Evolutionary conservation across 2,329 filamentous ascomycete species (phyloP).

Genomic region (Diaporthe amygdali): DNA sequence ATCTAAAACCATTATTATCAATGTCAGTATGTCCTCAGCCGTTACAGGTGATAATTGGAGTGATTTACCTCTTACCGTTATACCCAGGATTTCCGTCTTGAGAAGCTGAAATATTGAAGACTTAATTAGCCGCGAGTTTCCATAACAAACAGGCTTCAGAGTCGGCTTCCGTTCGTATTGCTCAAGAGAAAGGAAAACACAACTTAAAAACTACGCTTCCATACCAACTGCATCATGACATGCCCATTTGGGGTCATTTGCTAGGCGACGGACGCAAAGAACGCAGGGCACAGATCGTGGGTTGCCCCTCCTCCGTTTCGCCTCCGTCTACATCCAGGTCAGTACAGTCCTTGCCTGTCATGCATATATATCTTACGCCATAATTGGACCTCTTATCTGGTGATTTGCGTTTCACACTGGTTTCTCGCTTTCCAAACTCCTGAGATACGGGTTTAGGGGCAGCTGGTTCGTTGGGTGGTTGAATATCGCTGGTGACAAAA

Average conservation of each 20-base stretch:
- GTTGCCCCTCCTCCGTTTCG: slow-evolving; percentile 9
- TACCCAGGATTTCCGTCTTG: slow-evolving; percentile 1
- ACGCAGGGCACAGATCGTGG: slow-evolving; percentile 8
- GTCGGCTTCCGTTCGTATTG: neutral
- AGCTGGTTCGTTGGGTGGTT: neutral
- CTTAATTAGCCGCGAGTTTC: neutral
- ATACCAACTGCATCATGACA: slow-evolving; percentile 19
- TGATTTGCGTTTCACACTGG: slow-evolving; percentile 3
- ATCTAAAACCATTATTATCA: neutral
- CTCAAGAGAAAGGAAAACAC: neutral
- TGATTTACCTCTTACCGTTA: slow-evolving; percentile 5
- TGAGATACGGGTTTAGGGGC: neutral
- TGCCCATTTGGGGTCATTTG: slow-evolving; percentile 17
- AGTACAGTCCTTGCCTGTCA: neutral
- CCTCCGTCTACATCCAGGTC: neutral
- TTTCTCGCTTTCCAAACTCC: neutral
- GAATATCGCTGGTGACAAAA: slow-evolving; percentile 1
- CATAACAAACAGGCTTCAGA: neutral
- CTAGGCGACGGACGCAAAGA: slow-evolving; percentile 14
- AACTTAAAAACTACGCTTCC: neutral
- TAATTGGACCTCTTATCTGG: neutral
- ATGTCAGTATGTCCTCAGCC: neutral
- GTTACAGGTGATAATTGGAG: neutral
- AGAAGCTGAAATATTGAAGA: neutral
- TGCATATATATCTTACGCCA: neutral